Evolutionary conservation across 345 rosid species (phyloP), one percentile per base, ranked within the genome.

Genomic region (Toxicodendron radicans): DNA sequence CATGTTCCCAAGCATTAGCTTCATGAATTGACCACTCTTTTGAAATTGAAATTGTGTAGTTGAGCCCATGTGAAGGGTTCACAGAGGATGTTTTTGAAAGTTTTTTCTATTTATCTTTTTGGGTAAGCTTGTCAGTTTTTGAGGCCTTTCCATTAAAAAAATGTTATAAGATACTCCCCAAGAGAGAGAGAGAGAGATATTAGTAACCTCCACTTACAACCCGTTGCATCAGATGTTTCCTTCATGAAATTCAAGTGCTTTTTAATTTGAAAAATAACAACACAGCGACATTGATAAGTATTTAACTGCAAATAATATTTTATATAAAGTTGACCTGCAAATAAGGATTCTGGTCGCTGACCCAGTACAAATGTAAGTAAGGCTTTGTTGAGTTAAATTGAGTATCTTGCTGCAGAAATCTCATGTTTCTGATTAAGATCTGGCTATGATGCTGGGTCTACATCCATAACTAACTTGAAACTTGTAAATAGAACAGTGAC

Each of bases 11-110:
- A 23, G 41, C 33, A 8, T 5, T n/a, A 35, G 30, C 65, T 58
- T 17, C 74, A 70, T 64, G 3, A 23, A 56, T 17, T 33, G 32
- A 54, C 18, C 61, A 68, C 20, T 48, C 70, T 66, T 38, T 66
- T 48, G 45, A 32, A 68, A 53, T 53, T 54, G 30, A 33, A 32
- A 9, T 10, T 54, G 12, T 32, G 17, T 30, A 20, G 2, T 69
- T n/a, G 20, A 48, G 18, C 11, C 20, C 10, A n/a, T n/a, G 51
- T 10, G 32, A 69, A 35, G 13, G 3, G 2, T 56, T 5, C 56
- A 58, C 30, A 21, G 4, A 3, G 20, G 48, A 10, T 11, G 2
- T 3, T 53, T 38, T 53, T 38, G 43, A 38, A 38, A 38, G 43
- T 16, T 41, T 58, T 20, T 9, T 5, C 16, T 35, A 57, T 41